These are phyloP conservation scores for Tolypocladium cylindrosporum DNA, from an alignment of 2,329 filamentous ascomycete genomes.

Conservation along the genomic window DNA sequence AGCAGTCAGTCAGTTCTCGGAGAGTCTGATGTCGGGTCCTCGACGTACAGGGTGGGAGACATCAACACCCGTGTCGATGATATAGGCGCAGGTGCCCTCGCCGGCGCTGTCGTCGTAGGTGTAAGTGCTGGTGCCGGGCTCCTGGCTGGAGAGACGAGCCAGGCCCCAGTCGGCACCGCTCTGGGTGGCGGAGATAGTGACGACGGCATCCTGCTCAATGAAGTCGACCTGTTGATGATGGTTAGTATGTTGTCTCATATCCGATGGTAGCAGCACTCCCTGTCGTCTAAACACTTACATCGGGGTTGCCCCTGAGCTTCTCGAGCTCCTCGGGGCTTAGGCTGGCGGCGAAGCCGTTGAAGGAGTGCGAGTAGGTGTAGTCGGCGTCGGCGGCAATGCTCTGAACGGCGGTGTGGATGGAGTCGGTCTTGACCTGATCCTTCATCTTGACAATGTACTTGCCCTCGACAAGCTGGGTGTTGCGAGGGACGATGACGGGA, in stretches of 20 bases:
- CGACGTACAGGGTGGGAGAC: constrained; percentile 22
- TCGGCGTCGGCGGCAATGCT: constrained; percentile 20
- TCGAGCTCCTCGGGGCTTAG: constrained; percentile 14
- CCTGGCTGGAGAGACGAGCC: constrained; percentile 24
- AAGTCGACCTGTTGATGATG: constrained; percentile 16
- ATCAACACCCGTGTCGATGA: constrained; percentile 35
- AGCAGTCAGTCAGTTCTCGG: background rate
- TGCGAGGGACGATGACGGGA: constrained; percentile 21
- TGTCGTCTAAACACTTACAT: constrained; percentile 6
- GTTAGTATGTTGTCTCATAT: background rate
- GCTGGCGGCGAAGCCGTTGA: constrained; percentile 17
- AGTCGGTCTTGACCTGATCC: constrained; percentile 9
- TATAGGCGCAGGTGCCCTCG: constrained; percentile 29
- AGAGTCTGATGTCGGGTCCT: background rate
- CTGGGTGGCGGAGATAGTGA: constrained; percentile 43
- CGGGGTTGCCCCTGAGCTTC: constrained; percentile 14
- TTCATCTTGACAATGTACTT: constrained; percentile 29
- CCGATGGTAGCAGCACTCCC: background rate
- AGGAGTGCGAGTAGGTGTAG: constrained; percentile 16
- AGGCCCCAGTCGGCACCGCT: constrained; percentile 29
- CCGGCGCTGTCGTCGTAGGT: constrained; percentile 27
- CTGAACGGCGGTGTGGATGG: constrained; percentile 14
- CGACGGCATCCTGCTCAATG: constrained; percentile 28
- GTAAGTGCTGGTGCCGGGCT: constrained; percentile 18
- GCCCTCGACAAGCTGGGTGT: constrained; percentile 19